Percentiles rank a stretch among this genome's conserved stretches.
Conservation (phyloP, 192 early-diverging fungal species). For the Backusella parvicylindrica region DNA sequence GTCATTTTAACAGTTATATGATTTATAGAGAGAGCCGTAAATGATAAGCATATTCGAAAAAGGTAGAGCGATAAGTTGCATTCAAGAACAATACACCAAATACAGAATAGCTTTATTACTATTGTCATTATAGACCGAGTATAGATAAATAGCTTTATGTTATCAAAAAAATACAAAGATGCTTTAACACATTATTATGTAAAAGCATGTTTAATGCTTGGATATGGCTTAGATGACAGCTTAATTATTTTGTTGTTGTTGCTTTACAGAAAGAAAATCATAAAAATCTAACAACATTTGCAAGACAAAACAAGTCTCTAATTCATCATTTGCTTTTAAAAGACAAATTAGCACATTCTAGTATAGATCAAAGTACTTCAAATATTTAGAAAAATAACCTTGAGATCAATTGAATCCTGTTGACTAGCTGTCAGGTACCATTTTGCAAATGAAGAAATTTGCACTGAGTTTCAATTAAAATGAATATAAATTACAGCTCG, state of each 20-base stretch:
- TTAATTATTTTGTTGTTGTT: background rate
- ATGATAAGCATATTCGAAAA: background rate
- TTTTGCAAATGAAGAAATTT: no score
- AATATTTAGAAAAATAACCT: no score
- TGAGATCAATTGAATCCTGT: background rate
- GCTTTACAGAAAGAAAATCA: background rate
- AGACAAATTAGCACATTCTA: no score
- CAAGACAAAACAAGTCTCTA: background rate
- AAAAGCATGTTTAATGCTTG: background rate
- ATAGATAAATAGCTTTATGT: background rate
- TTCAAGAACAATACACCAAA: background rate
- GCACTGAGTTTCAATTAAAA: background rate
- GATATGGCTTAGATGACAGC: background rate
- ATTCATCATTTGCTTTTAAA: no score
- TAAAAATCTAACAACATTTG: background rate
- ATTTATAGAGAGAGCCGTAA: background rate
- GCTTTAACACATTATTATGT: background rate
- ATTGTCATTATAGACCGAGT: background rate
- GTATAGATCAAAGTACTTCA: background rate
- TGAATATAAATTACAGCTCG: background rate
- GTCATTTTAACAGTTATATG: background rate
- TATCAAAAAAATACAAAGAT: background rate
- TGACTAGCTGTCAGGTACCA: background rate
- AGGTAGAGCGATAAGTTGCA: background rate
- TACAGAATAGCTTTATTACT: no score